Base-by-base conservation (phyloP, 129 eudicot species). In the Flaveria trinervia region DNA sequence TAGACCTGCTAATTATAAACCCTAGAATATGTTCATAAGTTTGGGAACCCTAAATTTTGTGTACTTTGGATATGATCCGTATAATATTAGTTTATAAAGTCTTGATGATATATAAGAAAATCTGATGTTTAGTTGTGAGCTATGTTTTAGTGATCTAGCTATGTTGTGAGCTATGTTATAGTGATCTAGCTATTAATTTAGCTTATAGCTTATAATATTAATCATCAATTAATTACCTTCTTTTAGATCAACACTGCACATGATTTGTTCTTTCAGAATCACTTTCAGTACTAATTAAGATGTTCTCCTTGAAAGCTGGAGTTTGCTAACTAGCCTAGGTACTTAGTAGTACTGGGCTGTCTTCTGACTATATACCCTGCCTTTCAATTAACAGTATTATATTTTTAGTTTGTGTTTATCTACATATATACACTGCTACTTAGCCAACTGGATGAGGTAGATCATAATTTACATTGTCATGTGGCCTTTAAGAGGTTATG, bases 11-110 rank as follows among this genome's bases (percentile, higher is more conserved):
- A 77, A 81, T 30, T 30, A 30, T 75, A 89, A 89, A 83, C 90
- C 90, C 89, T 85, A 89, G 83, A 84, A 69, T 76, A 83, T 84
- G 80, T 76, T 75, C 67, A 76, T 88, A 77, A 73, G 62, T 80
- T 72, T 81, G 81, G 81, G 82, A 77, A 80, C 86, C 80, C 86
- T 84, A 84, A 71, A 84, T 74, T 82, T 69, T 84, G 83, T 84
- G 84, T 82, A 75, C 74, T 74, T 73, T 86, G 85, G 84, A 74
- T 79, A 65, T 81, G 77, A 78, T 70, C 68, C 71, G 70, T 80
- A 36, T 70, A 79, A 65, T 83, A 71, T 45, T 86, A 75, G 68
- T 60, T 82, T 65, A 28, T 60, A 3, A 55, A 70, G 70, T 79
- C 50, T 78, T 80, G 68, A 62, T 69, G n/a, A 44, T 57, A 20